Evolutionary conservation across 2,329 filamentous ascomycete genomes (phyloP), one percentile per base, ranked within the genome.

Genomic region (Raffaelea ambrosiae): DNA sequence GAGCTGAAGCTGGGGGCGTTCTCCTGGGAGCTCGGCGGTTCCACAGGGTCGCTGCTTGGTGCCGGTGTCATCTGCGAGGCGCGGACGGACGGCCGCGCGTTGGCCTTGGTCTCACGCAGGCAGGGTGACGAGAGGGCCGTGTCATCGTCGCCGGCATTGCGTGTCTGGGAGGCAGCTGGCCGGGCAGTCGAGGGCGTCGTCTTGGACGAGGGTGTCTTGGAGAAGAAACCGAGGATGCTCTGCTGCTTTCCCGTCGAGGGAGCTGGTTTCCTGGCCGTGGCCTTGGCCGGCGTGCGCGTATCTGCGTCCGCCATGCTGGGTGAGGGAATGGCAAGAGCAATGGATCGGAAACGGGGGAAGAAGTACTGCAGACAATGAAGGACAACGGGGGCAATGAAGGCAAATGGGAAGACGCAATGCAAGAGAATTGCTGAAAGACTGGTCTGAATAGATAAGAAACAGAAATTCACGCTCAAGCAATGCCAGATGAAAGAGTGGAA

Each of bases 221-320:
- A 75, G 59, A 91, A 91, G 73, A 93, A 93, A 40, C 85, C 84
- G 33, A 88, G 70, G 51, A 93, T 88, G 46, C 83, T 86, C 62
- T 87, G 83, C 58, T 78, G 81, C 59, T 81, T 81, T 52, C 64
- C 64, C 5, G 68, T 64, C 19, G 76, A 75, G 40, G 66, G 64
- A 40, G 65, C 64, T 39, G 67, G 61, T 57, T 77, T 68, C 57
- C 64, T 69, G 33, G 57, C 55, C 19, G 61, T 51, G 20, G 63
- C 58, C 54, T 58, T 65, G 33, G 64, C 61, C 23, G 67, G 64
- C 29, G 66, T 68, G 43, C 64, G 63, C 31, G 60, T 61, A 33
- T 57, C 52, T 5, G 57, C 48, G 18, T 58, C 51, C 16, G 55
- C 39, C 26, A 29, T 29, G 7, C 7, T 29, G 26, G 26, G 26